Percentiles rank a stretch among this genome's conserved stretches.
phyloP scores from a whole-genome alignment of 176 grass and related monocot genomes.

The Pontederia paniculata region DNA sequence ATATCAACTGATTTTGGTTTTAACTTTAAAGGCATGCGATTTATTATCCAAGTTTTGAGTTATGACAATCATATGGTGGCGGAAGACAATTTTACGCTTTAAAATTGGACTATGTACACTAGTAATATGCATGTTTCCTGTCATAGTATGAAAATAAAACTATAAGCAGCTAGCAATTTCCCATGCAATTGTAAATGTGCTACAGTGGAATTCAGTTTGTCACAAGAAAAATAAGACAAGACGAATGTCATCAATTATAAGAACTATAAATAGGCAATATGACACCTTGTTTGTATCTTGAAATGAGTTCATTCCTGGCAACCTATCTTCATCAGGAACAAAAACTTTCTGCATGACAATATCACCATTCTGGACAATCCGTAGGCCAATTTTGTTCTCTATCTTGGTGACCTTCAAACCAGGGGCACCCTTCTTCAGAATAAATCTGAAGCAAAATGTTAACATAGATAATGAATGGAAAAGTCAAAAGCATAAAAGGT shows the following conservation, averaged over 20 bases:
- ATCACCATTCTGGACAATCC: conserved; percentile 87
- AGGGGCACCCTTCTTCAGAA: conserved; percentile 56
- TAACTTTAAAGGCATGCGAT: too few relatives aligned
- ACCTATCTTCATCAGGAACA: conserved; percentile 57
- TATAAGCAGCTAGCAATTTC: too few relatives aligned
- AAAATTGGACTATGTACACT: too few relatives aligned
- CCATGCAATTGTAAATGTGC: too few relatives aligned
- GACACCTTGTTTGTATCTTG: conserved; percentile 63
- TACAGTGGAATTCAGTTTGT: too few relatives aligned
- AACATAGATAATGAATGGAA: background rate
- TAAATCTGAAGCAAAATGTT: conserved; percentile 33
- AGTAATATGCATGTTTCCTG: too few relatives aligned
- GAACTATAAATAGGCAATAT: background rate
- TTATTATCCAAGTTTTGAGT: too few relatives aligned
- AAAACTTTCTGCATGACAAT: conserved; percentile 55
- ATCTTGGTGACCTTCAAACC: conserved; percentile 60
- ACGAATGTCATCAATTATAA: background rate
- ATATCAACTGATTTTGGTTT: too few relatives aligned
- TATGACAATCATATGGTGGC: too few relatives aligned
- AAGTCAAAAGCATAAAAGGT: background rate
- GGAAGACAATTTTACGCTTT: too few relatives aligned
- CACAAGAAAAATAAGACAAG: too few relatives aligned
- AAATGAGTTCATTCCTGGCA: conserved; percentile 53
- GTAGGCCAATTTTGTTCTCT: conserved; percentile 69
- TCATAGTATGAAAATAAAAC: too few relatives aligned